A percentile compares a stretch with the other conserved stretches of the same genome.
These are phyloP conservation scores for Trametes sp. DNA, from an alignment of 1,284 basidiomycete genomes.

Conservation along the genomic window DNA sequence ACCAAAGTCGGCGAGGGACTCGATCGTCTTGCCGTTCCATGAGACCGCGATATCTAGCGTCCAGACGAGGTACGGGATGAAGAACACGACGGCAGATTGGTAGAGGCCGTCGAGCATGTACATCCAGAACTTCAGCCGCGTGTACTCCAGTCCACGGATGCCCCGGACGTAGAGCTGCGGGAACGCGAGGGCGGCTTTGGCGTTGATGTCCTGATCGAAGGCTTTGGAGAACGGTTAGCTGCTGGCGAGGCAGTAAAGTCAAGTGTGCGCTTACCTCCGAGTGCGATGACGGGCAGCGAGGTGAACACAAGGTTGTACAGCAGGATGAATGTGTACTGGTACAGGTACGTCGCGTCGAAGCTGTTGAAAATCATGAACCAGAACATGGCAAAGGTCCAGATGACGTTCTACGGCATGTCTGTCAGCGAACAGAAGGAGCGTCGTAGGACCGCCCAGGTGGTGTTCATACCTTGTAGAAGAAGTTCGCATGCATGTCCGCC, in stretches of 20 bases:
- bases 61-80: slow-evolving; percentile 88
- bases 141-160: slow-evolving; percentile 93
- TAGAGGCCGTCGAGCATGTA: slow-evolving; percentile 96
- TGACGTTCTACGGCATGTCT: slow-evolving; percentile 68
- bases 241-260: slow-evolving; percentile 1
- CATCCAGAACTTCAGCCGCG: slow-evolving; percentile 90
- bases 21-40: slow-evolving; percentile 78
- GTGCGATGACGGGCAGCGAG: slow-evolving; percentile 88
- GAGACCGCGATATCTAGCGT: slow-evolving; percentile 67
- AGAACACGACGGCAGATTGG: slow-evolving; percentile 91
- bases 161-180: slow-evolving; percentile 95
- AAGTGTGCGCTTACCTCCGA: slow-evolving; percentile 70
- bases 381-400: slow-evolving; percentile 93
- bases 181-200: slow-evolving; percentile 88
- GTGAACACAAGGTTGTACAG: slow-evolving; percentile 95
- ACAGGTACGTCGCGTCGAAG: slow-evolving; percentile 95
- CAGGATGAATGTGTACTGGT: slow-evolving; percentile 94
- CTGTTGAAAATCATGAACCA: slow-evolving; percentile 95
- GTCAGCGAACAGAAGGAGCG: background rate
- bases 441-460: background rate
- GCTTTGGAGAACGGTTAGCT: slow-evolving; percentile 53
- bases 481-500: slow-evolving; percentile 97
- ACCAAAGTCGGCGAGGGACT: slow-evolving; percentile 89
- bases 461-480: slow-evolving; percentile 95
- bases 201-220: slow-evolving; percentile 96